Evolutionary conservation across 371 early-diverging fungal genomes (phyloP), one percentile per base, ranked within the genome.

Genomic region (Gilbertella persicaria): DNA sequence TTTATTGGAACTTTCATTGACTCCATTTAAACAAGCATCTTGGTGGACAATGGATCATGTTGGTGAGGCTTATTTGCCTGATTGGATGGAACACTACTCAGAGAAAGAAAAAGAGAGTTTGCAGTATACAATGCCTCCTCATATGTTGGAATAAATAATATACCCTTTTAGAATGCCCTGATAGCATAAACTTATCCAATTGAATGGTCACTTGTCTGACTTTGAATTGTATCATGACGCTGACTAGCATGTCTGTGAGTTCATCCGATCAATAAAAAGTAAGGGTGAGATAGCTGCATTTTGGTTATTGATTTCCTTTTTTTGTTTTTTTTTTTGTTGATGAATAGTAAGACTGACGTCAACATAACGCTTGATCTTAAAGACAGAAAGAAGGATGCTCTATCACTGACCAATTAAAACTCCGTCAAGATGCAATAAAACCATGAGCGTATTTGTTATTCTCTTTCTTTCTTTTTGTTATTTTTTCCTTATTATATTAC

Each of bases 41-140:
- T 45, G 45, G 45, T 45, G 45, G 45, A 13, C 7, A 12, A 45
- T 19, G 13, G 19, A 26, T 14, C 28, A 45, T 45, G 29, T 29
- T 4, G 45, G 45, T 20, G 20, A 20, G 6, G 45, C 45, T 19
- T 30, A 45, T 28, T n/a, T 45, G 10, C 45, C 45, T 19, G 16
- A 45, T 19, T 45, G 24, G 24, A 20, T 20, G 9, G 29, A 45
- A 10, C n/a, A 45, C 17, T 10, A 10, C 10, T 13, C 3, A 6
- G 8, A 33, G 30, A 6, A 12, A 28, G 33, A 33, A 10, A 5
- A 8, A 33, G 33, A 3, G 10, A 33, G 10, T 33, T 33, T 33
- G 10, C 12, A 33, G 13, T 33, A 33, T 9, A 33, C 10, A 5
- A 33, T 13, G 33, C 33, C 33, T 33, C 33, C 33, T 13, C 8